phyloP scores from a whole-genome alignment of 164 flowering plant genomes.

The Piper betle region DNA sequence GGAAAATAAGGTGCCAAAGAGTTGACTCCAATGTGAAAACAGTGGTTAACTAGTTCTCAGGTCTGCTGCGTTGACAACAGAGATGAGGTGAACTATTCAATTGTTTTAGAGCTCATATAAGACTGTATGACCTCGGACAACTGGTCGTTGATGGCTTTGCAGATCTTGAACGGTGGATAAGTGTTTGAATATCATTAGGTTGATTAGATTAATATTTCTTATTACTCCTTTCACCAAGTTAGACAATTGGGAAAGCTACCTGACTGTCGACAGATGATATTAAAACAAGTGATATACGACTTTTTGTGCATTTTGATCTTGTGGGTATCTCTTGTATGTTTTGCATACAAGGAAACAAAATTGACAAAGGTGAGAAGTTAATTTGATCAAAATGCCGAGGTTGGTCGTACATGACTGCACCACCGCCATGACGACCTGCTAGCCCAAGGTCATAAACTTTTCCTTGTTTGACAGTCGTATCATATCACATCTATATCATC shows the following conservation, averaged over 20 bases:
- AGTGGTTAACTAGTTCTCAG: background rate
- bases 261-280: background rate
- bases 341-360: background rate
- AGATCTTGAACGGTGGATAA: background rate
- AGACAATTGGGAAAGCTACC: background rate
- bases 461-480: background rate
- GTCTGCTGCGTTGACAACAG: slow-evolving; percentile 1
- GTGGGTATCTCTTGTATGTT: slow-evolving; percentile 1
- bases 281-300: background rate
- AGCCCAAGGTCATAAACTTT: background rate
- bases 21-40: slow-evolving; percentile 1
- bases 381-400: background rate
- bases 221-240: background rate
- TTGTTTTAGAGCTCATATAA: background rate
- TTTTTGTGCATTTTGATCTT: background rate
- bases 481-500: too few relatives aligned
- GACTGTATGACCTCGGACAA: background rate
- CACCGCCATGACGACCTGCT: background rate
- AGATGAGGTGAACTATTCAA: slow-evolving; percentile 1
- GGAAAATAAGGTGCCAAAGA: background rate
- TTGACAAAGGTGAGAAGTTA: background rate
- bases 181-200: background rate
- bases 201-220: background rate
- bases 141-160: background rate
- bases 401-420: background rate